A percentile compares a stretch with the other conserved stretches of the same genome.
Evolutionary conservation across 495 filamentous ascomycete genomes (phyloP).

Genomic region (Apodospora peruviana): DNA sequence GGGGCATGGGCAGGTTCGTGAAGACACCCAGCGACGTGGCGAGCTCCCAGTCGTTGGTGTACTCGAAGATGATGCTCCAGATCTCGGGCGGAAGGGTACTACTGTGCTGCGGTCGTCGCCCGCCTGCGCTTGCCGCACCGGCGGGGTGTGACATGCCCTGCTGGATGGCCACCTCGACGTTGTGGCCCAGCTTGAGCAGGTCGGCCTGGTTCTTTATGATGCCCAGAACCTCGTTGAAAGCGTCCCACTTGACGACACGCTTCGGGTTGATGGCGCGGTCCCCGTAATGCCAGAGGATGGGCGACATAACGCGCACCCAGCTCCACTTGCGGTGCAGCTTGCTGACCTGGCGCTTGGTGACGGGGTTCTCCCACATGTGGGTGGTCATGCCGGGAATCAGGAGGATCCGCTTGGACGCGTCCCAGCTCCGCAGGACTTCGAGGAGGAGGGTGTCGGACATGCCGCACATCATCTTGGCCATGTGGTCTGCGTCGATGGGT

Average conservation of each 20-base stretch:
- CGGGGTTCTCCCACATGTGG: conserved; percentile 79
- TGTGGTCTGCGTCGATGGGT: conserved; percentile 73
- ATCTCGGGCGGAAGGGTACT: conserved; percentile 67
- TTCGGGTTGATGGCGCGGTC: conserved; percentile 40
- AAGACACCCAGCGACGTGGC: conserved; percentile 74
- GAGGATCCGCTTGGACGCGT: conserved; percentile 74
- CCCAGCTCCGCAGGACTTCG: conserved; percentile 73
- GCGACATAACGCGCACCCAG: conserved; percentile 67
- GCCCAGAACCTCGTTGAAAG: conserved; percentile 56
- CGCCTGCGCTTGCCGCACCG: no score
- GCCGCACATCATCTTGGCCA: conserved; percentile 79
- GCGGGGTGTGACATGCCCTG: conserved; percentile 18
- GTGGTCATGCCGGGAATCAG: conserved; percentile 78
- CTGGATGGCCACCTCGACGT: conserved; percentile 47
- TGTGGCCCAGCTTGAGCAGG: conserved; percentile 53
- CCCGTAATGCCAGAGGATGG: conserved; percentile 69
- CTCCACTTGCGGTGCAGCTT: conserved; percentile 77
- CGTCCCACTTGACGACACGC: conserved; percentile 58
- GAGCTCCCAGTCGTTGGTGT: conserved; percentile 83
- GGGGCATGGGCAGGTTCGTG: conserved; percentile 65
- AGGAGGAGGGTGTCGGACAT: conserved; percentile 68
- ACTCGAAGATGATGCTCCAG: conserved; percentile 82
- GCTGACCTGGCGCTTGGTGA: conserved; percentile 74
- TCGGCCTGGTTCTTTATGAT: conserved; percentile 64
- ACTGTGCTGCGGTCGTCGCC: conserved; percentile 22